A percentile compares a stretch with the other conserved stretches of the same genome.
Evolutionary conservation across 2,329 filamentous ascomycete genomes (phyloP).

Genomic region (Magnaporthiopsis incrustans): DNA sequence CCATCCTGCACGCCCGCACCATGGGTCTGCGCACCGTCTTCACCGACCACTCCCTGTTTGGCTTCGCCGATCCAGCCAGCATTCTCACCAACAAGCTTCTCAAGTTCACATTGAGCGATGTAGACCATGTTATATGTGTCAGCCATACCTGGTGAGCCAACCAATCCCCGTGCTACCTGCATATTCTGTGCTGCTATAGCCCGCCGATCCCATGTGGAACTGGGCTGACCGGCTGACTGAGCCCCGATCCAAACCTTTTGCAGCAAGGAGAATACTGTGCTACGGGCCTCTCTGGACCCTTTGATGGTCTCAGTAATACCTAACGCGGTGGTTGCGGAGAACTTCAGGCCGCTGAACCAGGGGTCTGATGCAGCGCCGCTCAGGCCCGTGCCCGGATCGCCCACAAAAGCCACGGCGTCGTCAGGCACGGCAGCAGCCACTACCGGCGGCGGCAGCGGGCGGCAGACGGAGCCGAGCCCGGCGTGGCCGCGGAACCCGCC

Average conservation of each 20-base stretch:
- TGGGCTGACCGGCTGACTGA: slow-evolving; percentile 13
- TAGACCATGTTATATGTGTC: slow-evolving; percentile 97
- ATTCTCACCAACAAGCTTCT: slow-evolving; percentile 96
- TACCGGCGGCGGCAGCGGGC: not conserved
- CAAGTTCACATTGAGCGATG: slow-evolving; percentile 92
- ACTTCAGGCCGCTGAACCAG: slow-evolving; percentile 69
- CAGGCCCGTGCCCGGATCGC: slow-evolving; percentile 10
- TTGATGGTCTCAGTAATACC: slow-evolving; percentile 97
- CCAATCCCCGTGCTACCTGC: not conserved
- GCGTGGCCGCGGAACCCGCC: slow-evolving; percentile 55
- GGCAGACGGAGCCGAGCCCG: slow-evolving; percentile 18
- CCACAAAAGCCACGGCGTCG: slow-evolving; percentile 5
- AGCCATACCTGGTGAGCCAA: slow-evolving; percentile 79
- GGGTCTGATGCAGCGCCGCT: not conserved
- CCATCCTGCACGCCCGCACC: slow-evolving; percentile 85
- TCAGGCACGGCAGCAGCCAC: slow-evolving; percentile 22
- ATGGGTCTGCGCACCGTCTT: slow-evolving; percentile 97
- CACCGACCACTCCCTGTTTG: slow-evolving; percentile 94
- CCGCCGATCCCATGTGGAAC: not conserved
- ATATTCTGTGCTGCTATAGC: no score
- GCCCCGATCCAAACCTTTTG: not conserved
- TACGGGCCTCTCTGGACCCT: slow-evolving; percentile 88
- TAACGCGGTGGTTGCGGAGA: slow-evolving; percentile 93
- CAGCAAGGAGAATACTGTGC: slow-evolving; percentile 96
- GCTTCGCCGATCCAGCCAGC: slow-evolving; percentile 91